A percentile compares a stretch with the other conserved stretches of the same genome.
Evolutionary conservation across 176 grass and related monocot genomes (phyloP).

Genomic region (Eremochloa ophiuroides): DNA sequence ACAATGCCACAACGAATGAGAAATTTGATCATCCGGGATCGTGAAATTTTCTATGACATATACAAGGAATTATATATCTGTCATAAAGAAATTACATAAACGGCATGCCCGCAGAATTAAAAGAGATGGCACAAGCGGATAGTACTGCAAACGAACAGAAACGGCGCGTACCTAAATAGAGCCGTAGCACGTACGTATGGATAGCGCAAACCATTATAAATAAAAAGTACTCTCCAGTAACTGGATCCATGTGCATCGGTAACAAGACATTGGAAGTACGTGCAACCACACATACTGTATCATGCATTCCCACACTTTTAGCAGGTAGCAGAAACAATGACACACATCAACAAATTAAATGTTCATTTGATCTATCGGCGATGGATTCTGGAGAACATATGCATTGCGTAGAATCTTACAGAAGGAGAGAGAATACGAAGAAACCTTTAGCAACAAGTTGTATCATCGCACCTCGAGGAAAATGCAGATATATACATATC

Average conservation of each 20-base stretch:
- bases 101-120: neutral
- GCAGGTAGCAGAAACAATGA: neutral
- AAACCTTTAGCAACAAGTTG: neutral
- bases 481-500: conserved; percentile 9
- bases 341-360: neutral
- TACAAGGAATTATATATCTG: neutral
- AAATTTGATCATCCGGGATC: neutral
- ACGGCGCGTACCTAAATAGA: neutral
- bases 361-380: neutral
- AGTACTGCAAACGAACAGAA: too few species aligned
- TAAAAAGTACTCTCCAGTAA: neutral
- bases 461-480: neutral
- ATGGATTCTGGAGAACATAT: neutral
- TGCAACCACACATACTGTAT: neutral
- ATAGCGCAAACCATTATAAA: neutral
- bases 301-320: neutral
- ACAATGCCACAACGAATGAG: neutral
- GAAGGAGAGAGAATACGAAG: neutral
- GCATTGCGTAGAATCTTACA: neutral
- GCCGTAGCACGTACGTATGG: neutral
- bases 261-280: neutral
- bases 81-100: neutral
- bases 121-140: too few species aligned
- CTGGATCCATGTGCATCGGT: neutral
- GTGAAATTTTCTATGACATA: neutral